Percentiles rank a stretch among this genome's conserved stretches.
Conservation (phyloP, 2,329 filamentous ascomycete species). For the Aspergillus clavatus region DNA sequence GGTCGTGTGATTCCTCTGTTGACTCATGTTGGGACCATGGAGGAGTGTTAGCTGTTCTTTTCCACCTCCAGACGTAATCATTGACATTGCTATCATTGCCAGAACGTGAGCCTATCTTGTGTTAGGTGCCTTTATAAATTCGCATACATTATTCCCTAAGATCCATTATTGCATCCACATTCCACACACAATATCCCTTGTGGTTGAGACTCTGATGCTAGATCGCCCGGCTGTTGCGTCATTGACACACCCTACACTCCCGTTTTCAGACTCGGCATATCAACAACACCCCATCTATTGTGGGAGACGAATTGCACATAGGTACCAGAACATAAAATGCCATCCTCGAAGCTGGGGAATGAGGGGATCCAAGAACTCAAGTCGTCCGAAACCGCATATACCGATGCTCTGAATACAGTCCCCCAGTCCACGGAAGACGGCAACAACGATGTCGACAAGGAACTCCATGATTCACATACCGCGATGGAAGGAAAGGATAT, state of each 20-base stretch:
- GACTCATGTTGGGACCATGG: too few relatives aligned
- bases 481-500: constrained; percentile 16
- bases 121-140: too few relatives aligned
- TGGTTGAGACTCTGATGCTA: background rate
- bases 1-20: too few relatives aligned
- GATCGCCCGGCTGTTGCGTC: background rate
- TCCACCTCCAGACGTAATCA: background rate
- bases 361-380: background rate
- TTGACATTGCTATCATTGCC: background rate
- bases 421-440: background rate
- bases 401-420: background rate
- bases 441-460: constrained; percentile 6
- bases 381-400: background rate
- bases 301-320: background rate
- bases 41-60: background rate
- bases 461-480: constrained; percentile 11
- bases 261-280: background rate
- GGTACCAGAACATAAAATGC: background rate
- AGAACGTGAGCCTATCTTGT: too few relatives aligned
- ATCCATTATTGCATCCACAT: background rate
- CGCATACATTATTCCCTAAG: too few relatives aligned
- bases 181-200: too few relatives aligned
- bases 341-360: constrained; percentile 5
- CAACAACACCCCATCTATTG: background rate
- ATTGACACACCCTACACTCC: background rate